Evolutionary conservation across 257 asterid species (phyloP).

Genomic region (Phtheirospermum japonicum): DNA sequence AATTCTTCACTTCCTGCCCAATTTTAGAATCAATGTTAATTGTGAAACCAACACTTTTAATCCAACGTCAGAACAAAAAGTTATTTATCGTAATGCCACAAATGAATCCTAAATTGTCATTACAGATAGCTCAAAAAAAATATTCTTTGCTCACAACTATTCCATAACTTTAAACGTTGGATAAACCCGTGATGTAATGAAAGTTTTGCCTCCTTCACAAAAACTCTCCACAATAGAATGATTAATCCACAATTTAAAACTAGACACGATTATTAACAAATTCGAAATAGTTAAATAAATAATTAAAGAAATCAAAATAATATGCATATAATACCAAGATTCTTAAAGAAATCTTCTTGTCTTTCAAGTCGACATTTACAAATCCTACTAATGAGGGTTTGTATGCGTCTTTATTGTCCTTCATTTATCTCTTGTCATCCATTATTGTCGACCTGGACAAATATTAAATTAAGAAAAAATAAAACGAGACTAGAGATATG

Average conservation of each 20-base stretch:
- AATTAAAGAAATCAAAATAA: not conserved
- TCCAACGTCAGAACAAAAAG: too few relatives aligned
- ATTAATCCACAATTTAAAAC: slow-evolving; percentile 40
- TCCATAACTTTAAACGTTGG: too few relatives aligned
- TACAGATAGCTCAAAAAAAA: too few relatives aligned
- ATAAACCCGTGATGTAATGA: slow-evolving; percentile 53
- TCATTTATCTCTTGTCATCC: slow-evolving; percentile 23
- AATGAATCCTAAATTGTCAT: too few relatives aligned
- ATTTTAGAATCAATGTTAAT: too few relatives aligned
- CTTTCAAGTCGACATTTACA: slow-evolving; percentile 48
- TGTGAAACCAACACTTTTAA: too few relatives aligned
- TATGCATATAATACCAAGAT: slow-evolving; percentile 57
- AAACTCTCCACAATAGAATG: slow-evolving; percentile 60
- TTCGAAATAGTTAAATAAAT: not conserved
- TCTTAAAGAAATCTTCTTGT: slow-evolving; percentile 60
- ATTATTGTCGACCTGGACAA: slow-evolving; percentile 38
- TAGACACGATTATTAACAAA: not conserved
- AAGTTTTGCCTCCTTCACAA: slow-evolving; percentile 43
- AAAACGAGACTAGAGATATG: too few relatives aligned
- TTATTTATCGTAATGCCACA: too few relatives aligned
- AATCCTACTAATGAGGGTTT: slow-evolving; percentile 65
- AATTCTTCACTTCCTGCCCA: too few relatives aligned
- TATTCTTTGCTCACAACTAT: too few relatives aligned
- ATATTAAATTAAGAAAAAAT: too few relatives aligned
- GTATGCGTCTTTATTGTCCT: slow-evolving; percentile 31